Evolutionary conservation across 1,284 basidiomycete genomes (phyloP).

Genomic region (Heterobasidion occidentale): DNA sequence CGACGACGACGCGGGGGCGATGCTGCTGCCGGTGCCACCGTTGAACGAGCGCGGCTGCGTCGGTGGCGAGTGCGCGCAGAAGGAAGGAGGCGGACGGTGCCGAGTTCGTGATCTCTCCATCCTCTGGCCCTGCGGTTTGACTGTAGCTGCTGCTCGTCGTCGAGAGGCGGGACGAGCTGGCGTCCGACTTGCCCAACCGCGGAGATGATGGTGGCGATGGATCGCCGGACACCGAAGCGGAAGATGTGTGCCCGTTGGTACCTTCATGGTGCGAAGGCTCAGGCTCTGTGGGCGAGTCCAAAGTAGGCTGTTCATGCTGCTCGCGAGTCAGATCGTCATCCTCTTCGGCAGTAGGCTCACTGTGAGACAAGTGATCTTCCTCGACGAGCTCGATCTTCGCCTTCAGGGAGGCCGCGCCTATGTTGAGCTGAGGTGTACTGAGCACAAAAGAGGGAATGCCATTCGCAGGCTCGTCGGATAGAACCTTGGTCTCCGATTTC

Average conservation of each 20-base stretch:
- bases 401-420: constrained; percentile 11
- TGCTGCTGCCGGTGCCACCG: constrained; percentile 13
- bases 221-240: background rate
- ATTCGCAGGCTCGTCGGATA: background rate
- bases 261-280: too few species aligned
- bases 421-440: background rate
- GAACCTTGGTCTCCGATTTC: background rate
- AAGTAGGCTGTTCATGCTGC: too few species aligned
- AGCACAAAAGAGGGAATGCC: background rate
- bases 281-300: too few species aligned
- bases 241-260: background rate
- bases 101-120: constrained; percentile 5
- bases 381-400: constrained; percentile 25
- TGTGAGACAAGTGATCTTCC: background rate
- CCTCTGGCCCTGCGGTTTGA: background rate
- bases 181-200: background rate
- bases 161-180: background rate
- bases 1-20: constrained; percentile 18
- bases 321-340: too few species aligned
- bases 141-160: background rate
- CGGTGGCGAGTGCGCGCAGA: constrained; percentile 31
- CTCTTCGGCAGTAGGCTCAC: too few species aligned
- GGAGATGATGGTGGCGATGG: background rate
- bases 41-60: constrained; percentile 38
- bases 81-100: background rate